A percentile compares a stretch with the other conserved stretches of the same genome.
Evolutionary conservation across 371 early-diverging fungal genomes (phyloP).

Genomic region (Nematocida minor): DNA sequence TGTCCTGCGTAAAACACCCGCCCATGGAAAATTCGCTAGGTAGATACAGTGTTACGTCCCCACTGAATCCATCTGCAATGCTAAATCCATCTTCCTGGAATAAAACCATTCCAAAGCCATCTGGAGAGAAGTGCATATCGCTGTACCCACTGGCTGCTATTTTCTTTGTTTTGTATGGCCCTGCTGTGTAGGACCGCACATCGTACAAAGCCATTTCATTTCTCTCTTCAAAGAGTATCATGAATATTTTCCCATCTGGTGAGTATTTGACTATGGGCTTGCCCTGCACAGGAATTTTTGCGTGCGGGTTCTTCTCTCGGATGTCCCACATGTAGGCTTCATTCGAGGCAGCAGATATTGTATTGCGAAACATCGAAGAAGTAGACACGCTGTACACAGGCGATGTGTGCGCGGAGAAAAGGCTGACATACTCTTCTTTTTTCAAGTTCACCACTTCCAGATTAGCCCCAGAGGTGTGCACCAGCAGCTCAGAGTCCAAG

Average conservation of each 20-base stretch:
- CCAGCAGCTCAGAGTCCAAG: neutral
- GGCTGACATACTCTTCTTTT: neutral
- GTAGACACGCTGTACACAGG: slow-evolving; percentile 25
- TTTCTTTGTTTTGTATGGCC: slow-evolving; percentile 41
- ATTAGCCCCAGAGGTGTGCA: neutral
- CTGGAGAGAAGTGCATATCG: slow-evolving; percentile 1
- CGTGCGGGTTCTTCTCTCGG: slow-evolving; percentile 14
- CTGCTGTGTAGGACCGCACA: slow-evolving; percentile 28
- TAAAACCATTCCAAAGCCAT: slow-evolving; percentile 6
- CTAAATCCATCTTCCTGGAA: neutral
- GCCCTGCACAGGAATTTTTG: slow-evolving; percentile 2
- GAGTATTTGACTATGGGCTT: neutral
- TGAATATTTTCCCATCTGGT: slow-evolving; percentile 21
- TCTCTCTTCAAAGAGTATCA: slow-evolving; percentile 21
- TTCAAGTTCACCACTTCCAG: slow-evolving; percentile 8
- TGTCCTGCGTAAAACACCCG: slow-evolving; percentile 19
- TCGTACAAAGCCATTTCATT: slow-evolving; percentile 43
- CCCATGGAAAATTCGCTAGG: neutral
- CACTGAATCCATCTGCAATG: slow-evolving; percentile 10
- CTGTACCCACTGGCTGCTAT: neutral
- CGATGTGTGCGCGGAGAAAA: neutral
- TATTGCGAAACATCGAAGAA: neutral
- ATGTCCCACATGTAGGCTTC: slow-evolving; percentile 30
- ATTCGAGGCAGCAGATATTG: neutral
- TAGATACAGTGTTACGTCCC: neutral